Evolutionary conservation across 257 asterid species (phyloP).

Genomic region (Hygrophila difformis): DNA sequence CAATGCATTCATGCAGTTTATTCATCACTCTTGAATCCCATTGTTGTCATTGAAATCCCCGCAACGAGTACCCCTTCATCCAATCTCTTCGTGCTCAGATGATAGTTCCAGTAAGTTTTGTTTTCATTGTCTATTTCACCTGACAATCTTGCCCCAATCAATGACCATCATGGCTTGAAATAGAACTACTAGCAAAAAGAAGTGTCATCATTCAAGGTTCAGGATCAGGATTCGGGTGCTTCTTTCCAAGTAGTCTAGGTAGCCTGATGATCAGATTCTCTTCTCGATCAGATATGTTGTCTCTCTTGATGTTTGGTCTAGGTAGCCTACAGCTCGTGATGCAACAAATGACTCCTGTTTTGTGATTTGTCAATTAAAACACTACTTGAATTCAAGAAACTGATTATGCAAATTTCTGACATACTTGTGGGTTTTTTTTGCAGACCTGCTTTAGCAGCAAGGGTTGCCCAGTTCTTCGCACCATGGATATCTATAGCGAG

Average conservation of each 20-base stretch:
- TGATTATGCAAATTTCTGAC: too few species aligned
- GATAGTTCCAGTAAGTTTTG: conserved; percentile 38
- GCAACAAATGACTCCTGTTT: conserved; percentile 22
- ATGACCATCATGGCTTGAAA: conserved; percentile 22
- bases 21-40: conserved; percentile 16
- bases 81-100: conserved; percentile 27
- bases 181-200: background rate
- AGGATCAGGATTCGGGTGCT: conserved; percentile 6
- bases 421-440: too few species aligned
- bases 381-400: background rate
- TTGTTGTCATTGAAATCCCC: conserved; percentile 14
- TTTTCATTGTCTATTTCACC: conserved; percentile 47
- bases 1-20: conserved; percentile 16
- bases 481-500: conserved; percentile 25
- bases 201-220: too few species aligned
- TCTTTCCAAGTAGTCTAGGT: conserved; percentile 32
- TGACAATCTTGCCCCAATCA: conserved; percentile 35
- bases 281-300: conserved; percentile 32
- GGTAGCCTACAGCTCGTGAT: conserved; percentile 31
- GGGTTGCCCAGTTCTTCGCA: conserved; percentile 27
- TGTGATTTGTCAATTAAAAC: too few species aligned
- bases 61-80: conserved; percentile 19
- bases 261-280: conserved; percentile 34
- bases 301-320: conserved; percentile 34
- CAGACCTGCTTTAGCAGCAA: conserved; percentile 33